Evolutionary conservation across 306 rosid genomes (phyloP), one percentile per base, ranked within the genome.

Genomic region (Sechiopsis laciniata): DNA sequence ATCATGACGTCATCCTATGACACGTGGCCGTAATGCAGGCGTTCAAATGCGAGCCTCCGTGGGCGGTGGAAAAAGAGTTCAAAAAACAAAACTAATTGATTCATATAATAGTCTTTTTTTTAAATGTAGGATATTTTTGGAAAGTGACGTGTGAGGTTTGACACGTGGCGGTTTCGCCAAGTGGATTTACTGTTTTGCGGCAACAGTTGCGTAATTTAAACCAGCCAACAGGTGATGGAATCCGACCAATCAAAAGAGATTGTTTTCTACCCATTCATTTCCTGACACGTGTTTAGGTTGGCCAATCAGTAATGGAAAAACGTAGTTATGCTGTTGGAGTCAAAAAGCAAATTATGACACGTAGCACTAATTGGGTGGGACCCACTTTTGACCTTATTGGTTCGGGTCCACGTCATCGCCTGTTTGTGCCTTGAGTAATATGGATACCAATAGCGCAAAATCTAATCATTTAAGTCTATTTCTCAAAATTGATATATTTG

Each of bases 141-240:
- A 67, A 67, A 67, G 72, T 67, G 72, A 67, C 55, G 72, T 67
- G 72, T n/a, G 46, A 45, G 55, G 55, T 12, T 67, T 19, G 55
- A 67, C 72, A 67, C 72, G 72, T 67, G 72, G 72, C 17, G 53
- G 55, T 2, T 20, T 67, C 35, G 20, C 17, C 17, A 42, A 19
- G 55, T 45, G 55, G 46, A 67, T 42, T 67, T 66, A 66, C 55
- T 19, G 72, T 63, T 63, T n/a, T 35, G 8, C 70, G 53, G 53
- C 71, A 64, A 40, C 52, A 29, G 53, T 64, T 37, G 71, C 71
- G 52, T 40, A 10, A 37, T 64, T 62, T 32, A 15, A 60, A 62
- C 35, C 19, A 8, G 29, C 37, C 55, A 6, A 29, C 72, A 45
- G 55, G 56, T 67, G 55, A 21, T 35, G 72, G 17, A 6, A 67